Base-by-base conservation (phyloP, 768 basidiomycete genomes). In the Auriscalpium orientale region DNA sequence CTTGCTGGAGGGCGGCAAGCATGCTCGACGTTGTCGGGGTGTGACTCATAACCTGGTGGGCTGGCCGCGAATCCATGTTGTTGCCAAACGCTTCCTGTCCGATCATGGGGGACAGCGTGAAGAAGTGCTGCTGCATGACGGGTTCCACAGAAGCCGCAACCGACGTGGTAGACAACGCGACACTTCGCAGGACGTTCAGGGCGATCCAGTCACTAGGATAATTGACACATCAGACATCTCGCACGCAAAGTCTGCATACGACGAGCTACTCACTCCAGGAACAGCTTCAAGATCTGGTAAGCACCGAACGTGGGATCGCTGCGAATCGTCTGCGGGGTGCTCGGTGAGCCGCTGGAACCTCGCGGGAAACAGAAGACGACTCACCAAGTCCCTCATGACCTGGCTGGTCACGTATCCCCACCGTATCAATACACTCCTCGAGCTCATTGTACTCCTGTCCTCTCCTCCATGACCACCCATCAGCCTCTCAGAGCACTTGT, bases 371-470 rank as follows among this genome's bases (percentile, higher is more conserved):
- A 35, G 55, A 22, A 50, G 37, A 18, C 15, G 5, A 70, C 87
- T 69, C 67, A 91, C 89, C 68, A 94, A 74, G 71, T 94, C 91
- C 64, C 91, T 78, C 90, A 93, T 94, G 63, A 94, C 83, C 70
- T 94, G 91, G 70, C 87, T 89, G 16, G 91, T 92, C 66, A 93
- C 91, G 71, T 93, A 93, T 50, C 90, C 89, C 91, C 90, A 92
- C 54, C 91, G 83, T 68, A 93, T 91, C 66, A 94, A 76, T 53
- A 92, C 81, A 66, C 89, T 91, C 59, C 91, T 77, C 48, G 91
- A 90, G 68, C 88, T 91, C 86, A 92, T 84, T 15, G 85, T 83
- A 56, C 83, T 76, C 64, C 87, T 77, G 57, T 93, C 91, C 60
- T 91, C 90, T n/a, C 72, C 72, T 56, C 75, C 78, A 44, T 85